These are phyloP conservation scores for Hymenoscyphus scutula DNA, from an alignment of 2,329 filamentous ascomycete genomes.

Conservation along the genomic window DNA sequence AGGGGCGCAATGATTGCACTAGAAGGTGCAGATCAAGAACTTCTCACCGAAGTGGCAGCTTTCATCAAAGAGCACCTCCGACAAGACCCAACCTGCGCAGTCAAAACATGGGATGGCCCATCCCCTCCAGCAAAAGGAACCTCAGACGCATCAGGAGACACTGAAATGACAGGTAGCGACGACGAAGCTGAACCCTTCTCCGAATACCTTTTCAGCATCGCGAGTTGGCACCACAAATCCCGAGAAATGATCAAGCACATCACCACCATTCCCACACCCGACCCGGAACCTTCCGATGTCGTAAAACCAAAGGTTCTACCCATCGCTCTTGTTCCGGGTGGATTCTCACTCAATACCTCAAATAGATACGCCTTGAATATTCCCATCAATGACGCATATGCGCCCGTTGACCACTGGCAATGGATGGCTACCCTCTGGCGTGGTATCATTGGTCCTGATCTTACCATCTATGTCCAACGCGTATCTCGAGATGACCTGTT, in stretches of 20 bases:
- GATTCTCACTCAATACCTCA: slow-evolving; percentile 76
- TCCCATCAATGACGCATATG: slow-evolving; percentile 74
- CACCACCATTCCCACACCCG: slow-evolving; percentile 36
- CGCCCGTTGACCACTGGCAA: slow-evolving; percentile 89
- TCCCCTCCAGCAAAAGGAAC: background rate
- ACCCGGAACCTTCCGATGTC: slow-evolving; percentile 15
- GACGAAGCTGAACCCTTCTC: slow-evolving; percentile 42
- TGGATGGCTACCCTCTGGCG: slow-evolving; percentile 96
- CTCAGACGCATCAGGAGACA: slow-evolving; percentile 10
- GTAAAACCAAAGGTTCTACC: slow-evolving; percentile 48
- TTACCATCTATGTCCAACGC: slow-evolving; percentile 65
- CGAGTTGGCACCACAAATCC: slow-evolving; percentile 73
- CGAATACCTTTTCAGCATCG: slow-evolving; percentile 66
- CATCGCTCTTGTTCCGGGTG: slow-evolving; percentile 71
- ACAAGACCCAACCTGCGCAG: slow-evolving; percentile 29
- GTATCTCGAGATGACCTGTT: slow-evolving; percentile 40
- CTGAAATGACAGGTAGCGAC: slow-evolving; percentile 22
- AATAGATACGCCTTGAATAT: slow-evolving; percentile 72
- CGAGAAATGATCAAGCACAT: slow-evolving; percentile 64
- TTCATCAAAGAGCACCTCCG: slow-evolving; percentile 48
- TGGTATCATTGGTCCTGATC: slow-evolving; percentile 76
- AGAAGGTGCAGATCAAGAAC: slow-evolving; percentile 65
- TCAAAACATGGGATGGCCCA: slow-evolving; percentile 31
- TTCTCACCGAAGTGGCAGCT: slow-evolving; percentile 56
- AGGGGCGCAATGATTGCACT: slow-evolving; percentile 82